Evolutionary conservation across 257 asterid species (phyloP), one percentile per base, ranked within the genome.

Genomic region (Ligustrum vulgare): DNA sequence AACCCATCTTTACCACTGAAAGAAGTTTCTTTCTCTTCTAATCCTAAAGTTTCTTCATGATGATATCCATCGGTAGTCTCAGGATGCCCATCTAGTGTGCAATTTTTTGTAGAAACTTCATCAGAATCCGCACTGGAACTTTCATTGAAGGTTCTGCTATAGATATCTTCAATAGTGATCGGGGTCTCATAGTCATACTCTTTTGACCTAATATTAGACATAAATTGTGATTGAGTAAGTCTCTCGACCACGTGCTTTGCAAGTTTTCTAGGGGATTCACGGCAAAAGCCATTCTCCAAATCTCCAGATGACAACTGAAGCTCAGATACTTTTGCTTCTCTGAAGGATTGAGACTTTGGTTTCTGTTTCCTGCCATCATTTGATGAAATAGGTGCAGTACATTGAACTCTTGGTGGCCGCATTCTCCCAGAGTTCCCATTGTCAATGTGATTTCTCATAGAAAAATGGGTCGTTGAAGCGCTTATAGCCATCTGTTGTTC

Each of bases 241-340:
- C 97, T 91, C 92, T 93, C 99, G 62, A 93, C 90, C 79, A 96
- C 99, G 22, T 87, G 83, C 76, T 84, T 93, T 33, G 99, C 99
- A 47, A 96, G 87, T 81, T 88, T 88, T 54, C 92, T 79, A 12
- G 98, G 97, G 78, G 97, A 93, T 70, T 82, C 97, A 75, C 84
- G 83, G 81, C 87, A 83, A 75, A 86, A 78, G 56, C 90, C 92
- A 68, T 75, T 81, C 58, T 86, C 80, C 82, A 80, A 85, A 60
- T 89, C 89, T 75, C 83, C 77, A 20, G 92, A 83, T 60, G 90
- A 68, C 72, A 85, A 78, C 54, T 78, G 89, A 71, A 39, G 71
- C 60, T 86, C 86, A n/a, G 90, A 67, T 34, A 62, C 65, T 84
- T 87, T 90, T 67, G 79, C 62, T 69, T 87, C 98, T 79, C 96